phyloP scores from a whole-genome alignment of 441 rosid genomes.

The Lepidium campestre region DNA sequence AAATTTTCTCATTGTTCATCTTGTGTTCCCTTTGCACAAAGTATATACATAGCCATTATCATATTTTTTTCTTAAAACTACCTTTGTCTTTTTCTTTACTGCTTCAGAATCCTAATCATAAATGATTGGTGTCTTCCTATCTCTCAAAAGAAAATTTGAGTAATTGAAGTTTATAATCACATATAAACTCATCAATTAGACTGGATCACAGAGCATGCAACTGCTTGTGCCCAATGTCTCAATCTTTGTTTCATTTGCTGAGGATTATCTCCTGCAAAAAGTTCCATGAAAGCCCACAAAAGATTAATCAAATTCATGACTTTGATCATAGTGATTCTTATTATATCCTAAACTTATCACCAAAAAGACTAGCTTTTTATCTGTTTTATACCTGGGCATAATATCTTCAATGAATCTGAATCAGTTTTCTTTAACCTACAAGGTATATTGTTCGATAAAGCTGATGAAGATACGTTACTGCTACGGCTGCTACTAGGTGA shows the following conservation, averaged over 20 bases:
- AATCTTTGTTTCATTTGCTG: constrained; percentile 82
- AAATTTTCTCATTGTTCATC: not conserved
- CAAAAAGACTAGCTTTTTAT: too few species aligned
- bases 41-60: constrained; percentile 23
- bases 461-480: too few species aligned
- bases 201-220: constrained; percentile 93
- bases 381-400: constrained; percentile 64
- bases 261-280: constrained; percentile 87
- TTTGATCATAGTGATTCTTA: too few species aligned
- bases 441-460: too few species aligned
- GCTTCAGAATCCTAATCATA: not conserved
- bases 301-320: too few species aligned
- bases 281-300: too few species aligned
- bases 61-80: not conserved
- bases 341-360: too few species aligned
- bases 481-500: constrained; percentile 54
- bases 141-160: constrained; percentile 15
- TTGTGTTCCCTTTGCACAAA: constrained; percentile 9
- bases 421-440: constrained; percentile 65
- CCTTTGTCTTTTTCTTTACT: not conserved
- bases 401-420: constrained; percentile 64
- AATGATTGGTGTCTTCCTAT: constrained; percentile 8
- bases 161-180: constrained; percentile 11
- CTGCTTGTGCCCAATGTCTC: constrained; percentile 99
- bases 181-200: constrained; percentile 36